phyloP scores from a whole-genome alignment of 495 filamentous ascomycete species.

The Echria macrotheca region DNA sequence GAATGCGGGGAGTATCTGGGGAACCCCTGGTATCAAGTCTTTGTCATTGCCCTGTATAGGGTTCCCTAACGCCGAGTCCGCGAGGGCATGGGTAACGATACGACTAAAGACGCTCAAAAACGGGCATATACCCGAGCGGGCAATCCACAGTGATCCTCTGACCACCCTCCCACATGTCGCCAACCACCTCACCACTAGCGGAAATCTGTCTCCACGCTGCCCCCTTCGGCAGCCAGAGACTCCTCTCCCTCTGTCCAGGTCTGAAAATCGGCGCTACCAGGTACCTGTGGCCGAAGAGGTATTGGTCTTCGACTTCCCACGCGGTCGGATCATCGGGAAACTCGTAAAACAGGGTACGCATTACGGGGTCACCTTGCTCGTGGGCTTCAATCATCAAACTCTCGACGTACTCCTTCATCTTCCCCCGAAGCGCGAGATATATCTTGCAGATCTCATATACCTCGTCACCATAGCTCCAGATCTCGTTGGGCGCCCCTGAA shows the following conservation, averaged over 20 bases:
- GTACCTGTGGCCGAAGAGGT: slow-evolving; percentile 51
- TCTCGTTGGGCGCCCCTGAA: slow-evolving; percentile 48
- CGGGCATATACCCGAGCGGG: not conserved
- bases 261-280: slow-evolving; percentile 46
- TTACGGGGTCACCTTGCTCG: slow-evolving; percentile 49
- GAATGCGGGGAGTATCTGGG: too few species aligned
- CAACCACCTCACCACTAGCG: not conserved
- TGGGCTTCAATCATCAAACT: slow-evolving; percentile 50
- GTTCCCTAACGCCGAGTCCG: too few species aligned
- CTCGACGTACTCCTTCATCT: slow-evolving; percentile 38
- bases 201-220: not conserved
- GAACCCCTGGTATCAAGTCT: too few species aligned
- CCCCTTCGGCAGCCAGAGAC: slow-evolving; percentile 42
- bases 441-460: slow-evolving; percentile 52
- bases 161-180: not conserved
- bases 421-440: slow-evolving; percentile 49
- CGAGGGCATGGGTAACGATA: too few species aligned
- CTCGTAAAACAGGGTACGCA: slow-evolving; percentile 52
- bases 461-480: slow-evolving; percentile 54
- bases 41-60: too few species aligned
- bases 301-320: slow-evolving; percentile 50
- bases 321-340: slow-evolving; percentile 45
- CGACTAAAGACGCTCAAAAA: too few species aligned
- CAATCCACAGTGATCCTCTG: not conserved
- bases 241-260: slow-evolving; percentile 34